Conservation (phyloP, 495 filamentous ascomycete genomes). For the Trichoderma erinaceum region DNA sequence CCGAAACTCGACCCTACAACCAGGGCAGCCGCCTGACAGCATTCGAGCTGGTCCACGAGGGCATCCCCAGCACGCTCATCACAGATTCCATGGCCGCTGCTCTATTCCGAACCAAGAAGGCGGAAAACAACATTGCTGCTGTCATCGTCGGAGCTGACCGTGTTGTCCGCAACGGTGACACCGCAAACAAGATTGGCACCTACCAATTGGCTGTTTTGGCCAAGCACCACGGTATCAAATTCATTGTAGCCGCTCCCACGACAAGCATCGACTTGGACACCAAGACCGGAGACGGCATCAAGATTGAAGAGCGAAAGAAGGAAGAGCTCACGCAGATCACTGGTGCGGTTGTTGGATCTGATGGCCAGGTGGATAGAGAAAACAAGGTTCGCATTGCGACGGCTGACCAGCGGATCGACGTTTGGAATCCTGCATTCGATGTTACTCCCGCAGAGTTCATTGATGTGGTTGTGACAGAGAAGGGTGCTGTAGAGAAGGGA, state of each 20-base stretch:
- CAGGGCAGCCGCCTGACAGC: slow-evolving; percentile 93
- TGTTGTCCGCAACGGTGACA: slow-evolving; percentile 94
- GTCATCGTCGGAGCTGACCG: slow-evolving; percentile 93
- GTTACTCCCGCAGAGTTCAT: slow-evolving; percentile 82
- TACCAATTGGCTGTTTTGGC: slow-evolving; percentile 84
- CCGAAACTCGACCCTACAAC: slow-evolving; percentile 96
- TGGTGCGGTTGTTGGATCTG: slow-evolving; percentile 55
- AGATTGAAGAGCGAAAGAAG: slow-evolving; percentile 77
- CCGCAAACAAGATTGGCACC: slow-evolving; percentile 98
- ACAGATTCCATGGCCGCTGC: slow-evolving; percentile 96
- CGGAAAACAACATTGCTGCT: slow-evolving; percentile 59
- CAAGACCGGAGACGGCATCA: slow-evolving; percentile 63
- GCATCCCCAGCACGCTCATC: slow-evolving; percentile 86
- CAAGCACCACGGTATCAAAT: slow-evolving; percentile 80
- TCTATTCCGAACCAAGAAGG: slow-evolving; percentile 56
- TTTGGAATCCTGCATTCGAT: slow-evolving; percentile 97
- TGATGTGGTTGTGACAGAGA: slow-evolving; percentile 90
- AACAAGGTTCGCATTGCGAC: slow-evolving; percentile 65
- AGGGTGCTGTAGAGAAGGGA: slow-evolving; percentile 75
- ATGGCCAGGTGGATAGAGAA: slow-evolving; percentile 44
- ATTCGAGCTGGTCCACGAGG: slow-evolving; percentile 89
- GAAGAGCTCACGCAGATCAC: slow-evolving; percentile 75
- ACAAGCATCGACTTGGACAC: slow-evolving; percentile 90
- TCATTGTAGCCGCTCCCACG: slow-evolving; percentile 88
- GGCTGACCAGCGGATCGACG: slow-evolving; percentile 70